A percentile compares a stretch with the other conserved stretches of the same genome.
Conservation (phyloP, 768 basidiomycete species). For the Scleroderma citrinum region DNA sequence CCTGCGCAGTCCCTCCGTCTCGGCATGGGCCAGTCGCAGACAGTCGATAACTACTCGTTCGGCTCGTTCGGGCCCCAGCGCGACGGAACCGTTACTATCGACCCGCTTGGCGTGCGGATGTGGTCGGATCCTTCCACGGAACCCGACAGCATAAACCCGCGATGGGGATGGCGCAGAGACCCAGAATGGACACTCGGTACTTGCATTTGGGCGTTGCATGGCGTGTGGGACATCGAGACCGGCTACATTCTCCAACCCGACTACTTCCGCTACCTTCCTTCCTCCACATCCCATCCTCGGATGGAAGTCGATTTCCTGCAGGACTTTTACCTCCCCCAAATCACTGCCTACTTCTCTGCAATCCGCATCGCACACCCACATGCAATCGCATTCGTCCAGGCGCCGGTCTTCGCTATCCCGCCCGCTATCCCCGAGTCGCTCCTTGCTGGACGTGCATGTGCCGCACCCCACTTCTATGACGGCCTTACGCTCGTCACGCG, state of each 20-base stretch:
- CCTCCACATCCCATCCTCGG: slow-evolving; percentile 1
- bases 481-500: slow-evolving; percentile 89
- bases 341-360: slow-evolving; percentile 45
- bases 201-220: slow-evolving; percentile 85
- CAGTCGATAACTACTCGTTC: slow-evolving; percentile 80
- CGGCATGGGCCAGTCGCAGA: slow-evolving; percentile 82
- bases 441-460: slow-evolving; percentile 59
- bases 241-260: slow-evolving; percentile 62
- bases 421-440: slow-evolving; percentile 54
- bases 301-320: slow-evolving; percentile 58
- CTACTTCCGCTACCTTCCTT: slow-evolving; percentile 56
- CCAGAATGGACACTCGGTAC: slow-evolving; percentile 67
- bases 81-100: slow-evolving; percentile 71
- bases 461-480: slow-evolving; percentile 90
- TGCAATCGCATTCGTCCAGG: slow-evolving; percentile 86
- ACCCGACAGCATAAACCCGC: slow-evolving; percentile 48
- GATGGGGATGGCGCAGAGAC: slow-evolving; percentile 84
- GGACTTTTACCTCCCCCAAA: slow-evolving; percentile 80
- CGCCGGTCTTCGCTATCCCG: slow-evolving; percentile 83
- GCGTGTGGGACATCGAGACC: slow-evolving; percentile 78
- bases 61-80: slow-evolving; percentile 70
- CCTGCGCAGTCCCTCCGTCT: slow-evolving; percentile 79
- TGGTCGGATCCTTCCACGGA: slow-evolving; percentile 64
- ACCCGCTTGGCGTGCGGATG: slow-evolving; percentile 73
- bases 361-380: slow-evolving; percentile 69